Evolutionary conservation across 257 asterid species (phyloP).

Genomic region (Gardenia jasminoides): DNA sequence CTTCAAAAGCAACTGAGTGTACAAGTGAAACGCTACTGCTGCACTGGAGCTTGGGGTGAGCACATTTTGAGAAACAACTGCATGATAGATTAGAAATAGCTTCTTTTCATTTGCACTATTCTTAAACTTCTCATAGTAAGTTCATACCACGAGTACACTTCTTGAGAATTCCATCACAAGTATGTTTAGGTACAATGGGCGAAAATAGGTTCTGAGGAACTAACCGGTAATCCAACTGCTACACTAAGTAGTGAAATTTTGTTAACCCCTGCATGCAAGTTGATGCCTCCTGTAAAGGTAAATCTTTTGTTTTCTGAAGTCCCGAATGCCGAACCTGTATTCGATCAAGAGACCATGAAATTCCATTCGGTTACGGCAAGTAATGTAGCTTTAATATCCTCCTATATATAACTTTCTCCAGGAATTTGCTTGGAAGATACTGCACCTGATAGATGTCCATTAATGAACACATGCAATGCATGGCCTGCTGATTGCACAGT

Average conservation of each 20-base stretch:
- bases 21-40: not conserved
- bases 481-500: slow-evolving; percentile 77
- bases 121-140: not conserved
- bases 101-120: not conserved
- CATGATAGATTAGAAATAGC: not conserved
- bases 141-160: not conserved
- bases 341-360: slow-evolving; percentile 3
- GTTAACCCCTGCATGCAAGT: slow-evolving; percentile 75
- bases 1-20: not conserved
- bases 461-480: slow-evolving; percentile 73
- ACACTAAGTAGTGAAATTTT: slow-evolving; percentile 74
- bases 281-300: slow-evolving; percentile 49
- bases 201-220: slow-evolving; percentile 18
- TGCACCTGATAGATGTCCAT: slow-evolving; percentile 62
- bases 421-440: not conserved
- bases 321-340: slow-evolving; percentile 85
- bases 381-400: not conserved
- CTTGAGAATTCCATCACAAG: not conserved
- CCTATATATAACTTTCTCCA: not conserved
- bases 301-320: slow-evolving; percentile 43
- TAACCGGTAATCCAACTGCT: slow-evolving; percentile 84
- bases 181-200: not conserved
- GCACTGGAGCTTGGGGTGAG: not conserved
- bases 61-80: not conserved
- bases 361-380: not conserved